Evolutionary conservation across 768 basidiomycete genomes (phyloP), one percentile per base, ranked within the genome.

Genomic region (Lentinula sp.): DNA sequence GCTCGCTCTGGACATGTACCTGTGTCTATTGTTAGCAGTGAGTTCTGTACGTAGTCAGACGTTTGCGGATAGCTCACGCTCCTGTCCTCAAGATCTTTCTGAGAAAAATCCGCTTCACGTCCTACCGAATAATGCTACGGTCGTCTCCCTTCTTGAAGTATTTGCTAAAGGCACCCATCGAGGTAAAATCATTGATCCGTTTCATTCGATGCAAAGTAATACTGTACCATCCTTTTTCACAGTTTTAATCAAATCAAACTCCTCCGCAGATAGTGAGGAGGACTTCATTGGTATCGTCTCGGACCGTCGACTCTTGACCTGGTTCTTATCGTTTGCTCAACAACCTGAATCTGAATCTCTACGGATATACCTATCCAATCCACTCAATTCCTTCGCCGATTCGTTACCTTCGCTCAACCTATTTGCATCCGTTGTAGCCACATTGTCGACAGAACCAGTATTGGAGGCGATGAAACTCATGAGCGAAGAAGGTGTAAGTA

Each of bases 401-500:
- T 75, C 81, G 6, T 80, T 89, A 39, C 89, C 87, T 21, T 90
- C 85, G 5, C 71, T 91, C 4, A 79, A 85, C 63, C 75, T 89
- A 40, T 82, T 85, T 65, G 67, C 78, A 1, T 80, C 84, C 1
- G 86, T 93, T 16, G 76, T 93, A 8, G 82, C 88, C 6, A 75
- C 84, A 4, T 78, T 79, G 4, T 84, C 88, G 48, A 78, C 76
- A 15, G 82, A 83, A 2, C 80, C 80, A 18, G 86, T 92, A 28
- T 74, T 92, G 54, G 87, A 91, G 69, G 90, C 90, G 5, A 93
- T 93, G 91, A 84, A 78, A 62, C 76, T 89, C 32, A 92, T 93
- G 91, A 91, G 89, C 66, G 89, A 91, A 62, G 82, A 88, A 67
- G 91, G 91, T 23, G 89, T 93, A 28, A 91, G 90, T 68, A 91